Percentiles rank a stretch among this genome's conserved stretches.
These are phyloP conservation scores for Zymoseptoria tritici DNA, from an alignment of 2,329 filamentous ascomycete species.

Conservation along the genomic window DNA sequence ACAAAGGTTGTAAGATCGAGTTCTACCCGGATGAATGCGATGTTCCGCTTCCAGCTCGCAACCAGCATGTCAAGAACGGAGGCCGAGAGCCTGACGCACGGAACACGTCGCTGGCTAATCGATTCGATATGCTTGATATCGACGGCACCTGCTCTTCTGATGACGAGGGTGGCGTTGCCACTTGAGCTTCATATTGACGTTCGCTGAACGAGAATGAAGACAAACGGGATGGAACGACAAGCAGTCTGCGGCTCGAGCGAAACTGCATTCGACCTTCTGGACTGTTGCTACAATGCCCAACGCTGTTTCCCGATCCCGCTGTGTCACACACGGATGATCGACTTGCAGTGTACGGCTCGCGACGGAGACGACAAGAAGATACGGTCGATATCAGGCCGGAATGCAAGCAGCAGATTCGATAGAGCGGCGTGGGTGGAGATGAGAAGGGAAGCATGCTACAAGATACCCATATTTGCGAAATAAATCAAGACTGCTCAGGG, in stretches of 20 bases:
- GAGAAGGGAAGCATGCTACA: background rate
- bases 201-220: background rate
- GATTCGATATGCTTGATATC: slow-evolving; percentile 54
- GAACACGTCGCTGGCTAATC: slow-evolving; percentile 47
- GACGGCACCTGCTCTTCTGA: slow-evolving; percentile 32
- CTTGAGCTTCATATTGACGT: background rate
- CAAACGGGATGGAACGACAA: background rate
- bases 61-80: slow-evolving; percentile 20
- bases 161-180: slow-evolving; percentile 16
- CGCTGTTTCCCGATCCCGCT: background rate
- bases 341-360: background rate
- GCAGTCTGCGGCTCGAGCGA: background rate
- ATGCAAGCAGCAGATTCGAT: background rate
- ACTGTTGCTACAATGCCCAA: background rate
- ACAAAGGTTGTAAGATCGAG: slow-evolving; percentile 63
- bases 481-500: no score
- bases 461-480: background rate
- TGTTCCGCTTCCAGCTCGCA: slow-evolving; percentile 41
- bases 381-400: background rate
- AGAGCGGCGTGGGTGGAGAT: background rate
- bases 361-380: background rate
- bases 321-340: background rate
- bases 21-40: slow-evolving; percentile 69
- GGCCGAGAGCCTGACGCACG: slow-evolving; percentile 14
- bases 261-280: background rate